These are phyloP conservation scores for Poterioochromonas sp. DNA, from an alignment of 352 stramenopile species.

Conservation along the genomic window DNA sequence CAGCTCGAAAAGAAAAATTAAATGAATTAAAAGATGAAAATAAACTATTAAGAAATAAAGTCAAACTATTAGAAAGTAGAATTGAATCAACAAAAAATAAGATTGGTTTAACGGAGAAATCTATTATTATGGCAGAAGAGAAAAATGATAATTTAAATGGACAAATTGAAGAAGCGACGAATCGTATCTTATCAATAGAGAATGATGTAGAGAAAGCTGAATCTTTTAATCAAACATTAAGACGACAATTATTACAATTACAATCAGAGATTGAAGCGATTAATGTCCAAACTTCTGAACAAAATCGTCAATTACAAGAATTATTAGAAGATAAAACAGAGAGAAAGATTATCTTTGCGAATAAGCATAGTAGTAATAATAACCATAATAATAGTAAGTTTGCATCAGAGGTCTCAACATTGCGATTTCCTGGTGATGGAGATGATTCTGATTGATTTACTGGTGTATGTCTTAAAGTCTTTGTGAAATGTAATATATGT, in stretches of 20 bases:
- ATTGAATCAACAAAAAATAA: slow-evolving; percentile 15
- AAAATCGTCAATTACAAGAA: slow-evolving; percentile 3
- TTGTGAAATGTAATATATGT: too few species aligned
- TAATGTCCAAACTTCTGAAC: neutral
- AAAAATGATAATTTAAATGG: slow-evolving; percentile 22
- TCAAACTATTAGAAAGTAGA: neutral
- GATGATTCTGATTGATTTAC: slow-evolving; percentile 6
- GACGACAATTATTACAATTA: neutral
- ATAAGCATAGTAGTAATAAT: neutral
- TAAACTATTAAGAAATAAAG: neutral
- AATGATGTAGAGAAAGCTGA: slow-evolving; percentile 10
- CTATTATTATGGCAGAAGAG: slow-evolving; percentile 21
- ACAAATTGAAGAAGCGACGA: slow-evolving; percentile 23
- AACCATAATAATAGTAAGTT: neutral
- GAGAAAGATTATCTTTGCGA: slow-evolving; percentile 5
- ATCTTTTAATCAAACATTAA: neutral
- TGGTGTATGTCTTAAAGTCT: too few species aligned
- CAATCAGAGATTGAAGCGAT: slow-evolving; percentile 6
- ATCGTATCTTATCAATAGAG: neutral
- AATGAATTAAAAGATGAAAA: slow-evolving; percentile 12
- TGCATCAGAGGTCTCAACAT: neutral
- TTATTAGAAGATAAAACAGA: slow-evolving; percentile 21
- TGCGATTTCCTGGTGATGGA: slow-evolving; percentile 11
- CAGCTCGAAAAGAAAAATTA: neutral
- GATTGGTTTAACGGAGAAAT: slow-evolving; percentile 12